Conservation (phyloP, 805 yeast genomes). For the Yamadazyma akitaensis region DNA sequence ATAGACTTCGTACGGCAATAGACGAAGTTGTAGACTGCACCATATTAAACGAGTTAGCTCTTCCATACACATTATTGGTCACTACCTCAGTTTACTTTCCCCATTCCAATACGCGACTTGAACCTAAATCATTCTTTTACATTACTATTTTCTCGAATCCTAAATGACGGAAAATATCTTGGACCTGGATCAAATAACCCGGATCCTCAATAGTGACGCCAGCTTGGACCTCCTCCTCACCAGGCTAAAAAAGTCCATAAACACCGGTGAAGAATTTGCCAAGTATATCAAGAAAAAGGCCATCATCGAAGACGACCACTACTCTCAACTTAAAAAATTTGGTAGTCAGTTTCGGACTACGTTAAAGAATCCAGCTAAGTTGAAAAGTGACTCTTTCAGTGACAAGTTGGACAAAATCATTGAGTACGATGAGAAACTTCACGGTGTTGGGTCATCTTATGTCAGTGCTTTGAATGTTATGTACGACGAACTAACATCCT, state of each 20-base stretch:
- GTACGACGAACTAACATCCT: slow-evolving; percentile 77
- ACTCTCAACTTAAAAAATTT: slow-evolving; percentile 68
- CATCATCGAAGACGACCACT: slow-evolving; percentile 73
- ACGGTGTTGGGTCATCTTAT: slow-evolving; percentile 67
- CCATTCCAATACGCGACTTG: not conserved
- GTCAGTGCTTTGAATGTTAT: slow-evolving; percentile 77
- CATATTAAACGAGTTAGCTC: no score
- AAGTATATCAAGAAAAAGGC: slow-evolving; percentile 77
- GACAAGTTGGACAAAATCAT: slow-evolving; percentile 64
- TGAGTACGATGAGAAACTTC: slow-evolving; percentile 72
- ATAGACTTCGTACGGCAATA: no score
- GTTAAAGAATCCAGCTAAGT: slow-evolving; percentile 40
- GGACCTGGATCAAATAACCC: slow-evolving; percentile 35
- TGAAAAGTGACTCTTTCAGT: slow-evolving; percentile 65
- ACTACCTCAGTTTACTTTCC: not conserved
- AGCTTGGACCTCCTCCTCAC: slow-evolving; percentile 70
- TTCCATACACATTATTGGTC: no score
- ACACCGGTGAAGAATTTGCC: slow-evolving; percentile 81
- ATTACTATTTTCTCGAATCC: not conserved
- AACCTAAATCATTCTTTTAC: not conserved
- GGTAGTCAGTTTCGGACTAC: slow-evolving; percentile 52
- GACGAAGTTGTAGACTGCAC: no score
- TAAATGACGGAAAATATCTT: slow-evolving; percentile 4
- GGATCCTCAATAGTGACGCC: slow-evolving; percentile 63
- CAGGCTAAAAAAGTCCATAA: slow-evolving; percentile 74